Conservation (phyloP, 495 filamentous ascomycete genomes). For the Penicillium verhagenii region DNA sequence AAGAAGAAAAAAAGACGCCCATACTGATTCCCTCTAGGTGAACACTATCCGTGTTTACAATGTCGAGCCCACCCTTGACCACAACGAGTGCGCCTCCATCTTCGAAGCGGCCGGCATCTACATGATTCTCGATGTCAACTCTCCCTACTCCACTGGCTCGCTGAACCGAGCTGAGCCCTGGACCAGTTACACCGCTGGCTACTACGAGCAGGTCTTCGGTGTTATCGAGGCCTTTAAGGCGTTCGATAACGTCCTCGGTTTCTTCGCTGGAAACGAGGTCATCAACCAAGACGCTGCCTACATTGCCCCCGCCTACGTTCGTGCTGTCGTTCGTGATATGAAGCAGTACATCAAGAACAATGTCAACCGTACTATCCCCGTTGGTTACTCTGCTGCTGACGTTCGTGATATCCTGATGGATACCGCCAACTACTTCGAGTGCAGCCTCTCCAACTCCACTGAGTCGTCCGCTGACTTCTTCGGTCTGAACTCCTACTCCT, state of each 20-base stretch:
- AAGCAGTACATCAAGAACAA: conserved; percentile 85
- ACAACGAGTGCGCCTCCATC: conserved; percentile 85
- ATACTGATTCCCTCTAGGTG: conserved; percentile 42
- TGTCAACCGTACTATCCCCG: conserved; percentile 65
- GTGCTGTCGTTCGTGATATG: conserved; percentile 74
- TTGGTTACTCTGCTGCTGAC: conserved; percentile 94
- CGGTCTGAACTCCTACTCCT: conserved; percentile 92
- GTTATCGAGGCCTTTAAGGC: conserved; percentile 92
- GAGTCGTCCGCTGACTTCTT: conserved; percentile 79
- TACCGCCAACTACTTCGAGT: conserved; percentile 81
- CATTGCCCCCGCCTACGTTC: conserved; percentile 41
- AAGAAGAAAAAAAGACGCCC: background rate
- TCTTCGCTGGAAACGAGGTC: conserved; percentile 93
- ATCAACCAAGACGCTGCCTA: conserved; percentile 64
- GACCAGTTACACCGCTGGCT: conserved; percentile 68
- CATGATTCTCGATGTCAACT: conserved; percentile 81
- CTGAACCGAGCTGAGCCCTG: conserved; percentile 67
- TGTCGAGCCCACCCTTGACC: conserved; percentile 76
- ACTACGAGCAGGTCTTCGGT: conserved; percentile 81
- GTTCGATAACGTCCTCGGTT: conserved; percentile 87
- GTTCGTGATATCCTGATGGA: conserved; percentile 76
- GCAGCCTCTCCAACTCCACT: conserved; percentile 63
- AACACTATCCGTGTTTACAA: conserved; percentile 97
- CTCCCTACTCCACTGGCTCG: conserved; percentile 73
- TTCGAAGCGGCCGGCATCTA: conserved; percentile 86